Conservation (phyloP, 208 protist species). For the Acanthamoeba royreba region DNA sequence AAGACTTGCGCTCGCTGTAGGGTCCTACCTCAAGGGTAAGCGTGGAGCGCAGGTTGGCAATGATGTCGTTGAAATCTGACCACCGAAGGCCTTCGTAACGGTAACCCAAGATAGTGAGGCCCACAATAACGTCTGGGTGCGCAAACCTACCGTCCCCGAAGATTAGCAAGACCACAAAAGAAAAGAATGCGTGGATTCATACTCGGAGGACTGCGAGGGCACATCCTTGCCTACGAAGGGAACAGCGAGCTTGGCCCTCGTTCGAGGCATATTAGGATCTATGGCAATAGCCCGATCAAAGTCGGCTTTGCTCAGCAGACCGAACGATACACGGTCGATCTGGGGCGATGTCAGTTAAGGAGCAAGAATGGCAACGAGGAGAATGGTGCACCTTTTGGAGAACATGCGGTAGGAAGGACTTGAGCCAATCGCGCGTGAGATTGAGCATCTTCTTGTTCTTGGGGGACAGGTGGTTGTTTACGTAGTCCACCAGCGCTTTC, state of each 20-base stretch:
- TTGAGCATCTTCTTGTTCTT: slow-evolving; percentile 84
- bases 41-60: slow-evolving; percentile 85
- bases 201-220: slow-evolving; percentile 88
- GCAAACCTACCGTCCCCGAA: too few species aligned
- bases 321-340: slow-evolving; percentile 92
- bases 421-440: slow-evolving; percentile 87
- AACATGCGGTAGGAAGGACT: slow-evolving; percentile 88
- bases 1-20: slow-evolving; percentile 83
- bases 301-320: slow-evolving; percentile 85
- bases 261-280: slow-evolving; percentile 80
- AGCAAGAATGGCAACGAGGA: background rate
- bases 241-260: slow-evolving; percentile 85
- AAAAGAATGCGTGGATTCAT: too few species aligned
- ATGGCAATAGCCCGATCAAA: slow-evolving; percentile 55
- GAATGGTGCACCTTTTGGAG: slow-evolving; percentile 63
- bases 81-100: slow-evolving; percentile 88
- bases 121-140: slow-evolving; percentile 91
- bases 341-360: background rate
- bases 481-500: background rate
- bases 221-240: slow-evolving; percentile 95
- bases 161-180: too few species aligned
- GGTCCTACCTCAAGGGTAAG: slow-evolving; percentile 85
- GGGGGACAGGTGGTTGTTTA: slow-evolving; percentile 1
- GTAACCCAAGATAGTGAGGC: slow-evolving; percentile 90
- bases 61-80: slow-evolving; percentile 79